These are phyloP conservation scores for Rhodotorula toruloides DNA, from an alignment of 768 basidiomycete species.

Conservation along the genomic window DNA sequence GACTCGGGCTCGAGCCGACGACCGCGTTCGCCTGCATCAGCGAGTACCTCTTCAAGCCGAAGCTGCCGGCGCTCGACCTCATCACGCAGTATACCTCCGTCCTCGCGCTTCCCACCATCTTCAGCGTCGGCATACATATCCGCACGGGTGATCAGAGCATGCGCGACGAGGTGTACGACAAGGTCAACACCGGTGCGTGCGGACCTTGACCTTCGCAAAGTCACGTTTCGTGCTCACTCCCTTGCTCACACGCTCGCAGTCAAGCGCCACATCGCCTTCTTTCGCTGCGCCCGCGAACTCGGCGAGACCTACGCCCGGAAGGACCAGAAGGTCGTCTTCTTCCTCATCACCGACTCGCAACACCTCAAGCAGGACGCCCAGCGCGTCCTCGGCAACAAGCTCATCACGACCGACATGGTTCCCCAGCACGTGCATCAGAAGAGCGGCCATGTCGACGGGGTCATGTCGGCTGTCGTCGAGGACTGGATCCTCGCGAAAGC, in stretches of 20 bases:
- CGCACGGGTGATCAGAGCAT: slow-evolving; percentile 33
- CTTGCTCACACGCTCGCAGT: background rate
- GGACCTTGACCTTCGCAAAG: no score
- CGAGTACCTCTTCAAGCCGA: slow-evolving; percentile 37
- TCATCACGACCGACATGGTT: slow-evolving; percentile 24
- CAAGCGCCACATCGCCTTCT: slow-evolving; percentile 31
- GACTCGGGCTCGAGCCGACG: slow-evolving; percentile 11
- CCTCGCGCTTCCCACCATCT: slow-evolving; percentile 24
- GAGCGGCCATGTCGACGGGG: slow-evolving; percentile 32
- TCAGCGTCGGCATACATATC: slow-evolving; percentile 31
- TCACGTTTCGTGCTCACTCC: background rate
- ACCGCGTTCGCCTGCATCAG: slow-evolving; percentile 34
- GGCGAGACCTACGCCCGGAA: slow-evolving; percentile 27
- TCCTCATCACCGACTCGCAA: slow-evolving; percentile 31
- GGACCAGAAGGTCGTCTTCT: slow-evolving; percentile 24
- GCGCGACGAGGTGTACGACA: slow-evolving; percentile 30
- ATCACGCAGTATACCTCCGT: slow-evolving; percentile 29
- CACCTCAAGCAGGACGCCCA: slow-evolving; percentile 28
- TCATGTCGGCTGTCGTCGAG: slow-evolving; percentile 30
- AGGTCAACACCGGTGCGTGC: slow-evolving; percentile 25
- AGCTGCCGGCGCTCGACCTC: slow-evolving; percentile 23
- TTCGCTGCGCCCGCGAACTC: slow-evolving; percentile 33
- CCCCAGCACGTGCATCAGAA: slow-evolving; percentile 37
- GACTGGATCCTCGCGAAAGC: slow-evolving; percentile 33
- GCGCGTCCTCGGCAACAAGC: slow-evolving; percentile 12